phyloP scores from a whole-genome alignment of 805 yeast species.

The Jamesozyma jinghongensis region DNA sequence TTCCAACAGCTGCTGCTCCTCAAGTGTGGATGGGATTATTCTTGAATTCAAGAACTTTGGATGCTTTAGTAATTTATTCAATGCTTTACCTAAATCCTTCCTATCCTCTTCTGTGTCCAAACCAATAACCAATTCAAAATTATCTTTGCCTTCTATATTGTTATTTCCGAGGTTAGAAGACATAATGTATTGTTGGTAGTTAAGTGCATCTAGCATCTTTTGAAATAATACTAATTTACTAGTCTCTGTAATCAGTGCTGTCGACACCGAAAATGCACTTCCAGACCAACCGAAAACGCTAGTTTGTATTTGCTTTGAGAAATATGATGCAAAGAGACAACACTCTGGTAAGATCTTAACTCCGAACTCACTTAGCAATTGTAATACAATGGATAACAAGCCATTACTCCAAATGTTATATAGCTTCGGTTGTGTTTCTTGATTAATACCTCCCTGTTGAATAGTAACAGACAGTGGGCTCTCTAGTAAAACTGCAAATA shows the following conservation, averaged over 20 bases:
- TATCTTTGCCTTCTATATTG: conserved; percentile 13
- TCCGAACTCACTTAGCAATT: conserved; percentile 55
- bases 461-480: conserved; percentile 62
- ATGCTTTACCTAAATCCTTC: conserved; percentile 47
- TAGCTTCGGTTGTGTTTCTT: conserved; percentile 43
- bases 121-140: conserved; percentile 41
- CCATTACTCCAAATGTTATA: conserved; percentile 87
- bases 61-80: conserved; percentile 71
- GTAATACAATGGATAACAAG: conserved; percentile 55
- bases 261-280: conserved; percentile 33
- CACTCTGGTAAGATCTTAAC: conserved; percentile 54
- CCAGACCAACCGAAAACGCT: conserved; percentile 64
- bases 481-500: conserved; percentile 60
- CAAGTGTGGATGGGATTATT: conserved; percentile 51
- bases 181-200: conserved; percentile 40
- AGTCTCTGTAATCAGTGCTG: conserved; percentile 52
- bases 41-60: conserved; percentile 74
- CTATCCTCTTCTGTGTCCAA: conserved; percentile 51
- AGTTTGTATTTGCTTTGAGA: conserved; percentile 53
- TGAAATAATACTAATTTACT: conserved; percentile 59
- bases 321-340: conserved; percentile 51
- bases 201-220: conserved; percentile 45
- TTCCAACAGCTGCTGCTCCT: conserved; percentile 53
- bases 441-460: conserved; percentile 53
- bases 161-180: conserved; percentile 2